A percentile compares a stretch with the other conserved stretches of the same genome.
These are phyloP conservation scores for Volutella citrinella DNA, from an alignment of 2,329 filamentous ascomycete genomes.

Conservation along the genomic window DNA sequence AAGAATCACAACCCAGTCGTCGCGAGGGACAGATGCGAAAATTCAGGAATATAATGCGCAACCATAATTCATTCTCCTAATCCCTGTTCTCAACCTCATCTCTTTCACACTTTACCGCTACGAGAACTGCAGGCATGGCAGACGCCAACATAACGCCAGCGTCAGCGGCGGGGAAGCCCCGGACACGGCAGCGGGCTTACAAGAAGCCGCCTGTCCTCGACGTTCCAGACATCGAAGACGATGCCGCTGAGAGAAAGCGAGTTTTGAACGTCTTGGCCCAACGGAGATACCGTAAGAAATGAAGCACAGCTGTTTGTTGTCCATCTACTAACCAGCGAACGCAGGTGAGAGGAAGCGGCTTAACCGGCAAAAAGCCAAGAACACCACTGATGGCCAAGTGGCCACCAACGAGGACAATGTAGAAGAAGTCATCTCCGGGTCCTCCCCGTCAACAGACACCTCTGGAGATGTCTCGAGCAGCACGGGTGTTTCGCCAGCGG, in stretches of 20 bases:
- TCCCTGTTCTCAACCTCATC: not conserved
- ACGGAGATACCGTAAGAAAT: conserved; percentile 45
- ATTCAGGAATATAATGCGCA: not conserved
- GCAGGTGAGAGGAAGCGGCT: conserved; percentile 33
- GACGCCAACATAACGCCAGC: conserved; percentile 3
- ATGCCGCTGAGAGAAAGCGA: conserved; percentile 51
- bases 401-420: too few relatives aligned
- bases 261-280: conserved; percentile 54
- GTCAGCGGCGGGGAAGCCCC: conserved; percentile 18
- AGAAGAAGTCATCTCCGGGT: too few relatives aligned
- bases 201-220: conserved; percentile 39
- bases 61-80: not conserved
- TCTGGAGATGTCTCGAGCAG: conserved; percentile 4
- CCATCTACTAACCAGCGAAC: conserved; percentile 6
- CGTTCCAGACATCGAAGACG: conserved; percentile 47
- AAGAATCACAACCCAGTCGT: too few relatives aligned
- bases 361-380: conserved; percentile 24
- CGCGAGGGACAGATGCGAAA: conserved; percentile 2
- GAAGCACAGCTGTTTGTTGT: not conserved
- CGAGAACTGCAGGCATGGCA: conserved; percentile 4
- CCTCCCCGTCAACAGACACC: conserved; percentile 7
- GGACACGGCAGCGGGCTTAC: conserved; percentile 37
- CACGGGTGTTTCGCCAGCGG: not conserved
- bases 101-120: too few relatives aligned
- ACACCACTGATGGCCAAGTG: too few relatives aligned